Conservation (phyloP, 75 land plant genomes). For the Larix kaempferi region DNA sequence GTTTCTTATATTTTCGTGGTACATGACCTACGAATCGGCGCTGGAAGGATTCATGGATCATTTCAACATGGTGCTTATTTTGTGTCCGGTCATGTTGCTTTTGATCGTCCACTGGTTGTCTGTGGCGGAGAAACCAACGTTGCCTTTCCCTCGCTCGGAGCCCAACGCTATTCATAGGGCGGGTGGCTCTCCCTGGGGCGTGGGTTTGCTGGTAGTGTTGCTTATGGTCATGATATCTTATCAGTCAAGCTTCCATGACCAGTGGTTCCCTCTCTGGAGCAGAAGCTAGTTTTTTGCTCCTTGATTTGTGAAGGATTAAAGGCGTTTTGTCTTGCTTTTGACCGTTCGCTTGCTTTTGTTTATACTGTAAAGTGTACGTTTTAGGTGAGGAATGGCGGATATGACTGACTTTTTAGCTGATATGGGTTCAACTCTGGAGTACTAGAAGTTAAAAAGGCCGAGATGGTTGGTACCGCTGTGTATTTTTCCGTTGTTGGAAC, state of each 20-base stretch:
- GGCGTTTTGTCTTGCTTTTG: too few relatives aligned
- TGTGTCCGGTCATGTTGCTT: slow-evolving; percentile 35
- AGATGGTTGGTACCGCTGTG: too few relatives aligned
- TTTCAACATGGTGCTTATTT: slow-evolving; percentile 27
- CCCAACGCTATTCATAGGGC: slow-evolving; percentile 36
- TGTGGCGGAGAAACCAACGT: neutral
- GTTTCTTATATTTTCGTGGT: slow-evolving; percentile 37
- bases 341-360: too few relatives aligned
- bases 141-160: slow-evolving; percentile 19
- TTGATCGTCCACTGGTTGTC: slow-evolving; percentile 38
- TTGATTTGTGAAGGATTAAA: too few relatives aligned
- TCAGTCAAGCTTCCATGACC: slow-evolving; percentile 41
- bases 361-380: too few relatives aligned
- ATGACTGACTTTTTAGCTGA: too few relatives aligned
- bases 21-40: slow-evolving; percentile 33
- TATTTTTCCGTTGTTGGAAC: too few relatives aligned
- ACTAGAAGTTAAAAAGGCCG: too few relatives aligned
- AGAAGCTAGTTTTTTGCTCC: too few relatives aligned
- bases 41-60: slow-evolving; percentile 23
- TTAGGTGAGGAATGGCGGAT: too few relatives aligned
- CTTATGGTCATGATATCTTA: slow-evolving; percentile 48
- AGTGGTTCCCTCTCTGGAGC: slow-evolving; percentile 32
- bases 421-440: too few relatives aligned
- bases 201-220: slow-evolving; percentile 28
- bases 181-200: slow-evolving; percentile 56